Percentiles rank a stretch among this genome's conserved stretches.
Conservation (phyloP, 441 rosid species). For the Eutrema salsugineum region DNA sequence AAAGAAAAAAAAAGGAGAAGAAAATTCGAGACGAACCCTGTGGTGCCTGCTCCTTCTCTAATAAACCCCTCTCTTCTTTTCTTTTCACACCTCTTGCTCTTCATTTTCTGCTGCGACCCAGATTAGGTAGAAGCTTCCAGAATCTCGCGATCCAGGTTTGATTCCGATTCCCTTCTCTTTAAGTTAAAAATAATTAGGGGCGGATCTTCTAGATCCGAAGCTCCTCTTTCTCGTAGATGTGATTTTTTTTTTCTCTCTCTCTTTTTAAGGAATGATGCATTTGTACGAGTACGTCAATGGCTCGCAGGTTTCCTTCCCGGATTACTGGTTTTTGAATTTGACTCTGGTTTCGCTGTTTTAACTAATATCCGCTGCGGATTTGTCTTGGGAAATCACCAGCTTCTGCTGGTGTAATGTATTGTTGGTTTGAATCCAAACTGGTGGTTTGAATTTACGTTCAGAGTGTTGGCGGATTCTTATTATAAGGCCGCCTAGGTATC, state of each 20-base stretch:
- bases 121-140: constrained; percentile 9
- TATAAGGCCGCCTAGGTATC: background rate
- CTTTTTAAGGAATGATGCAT: background rate
- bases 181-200: background rate
- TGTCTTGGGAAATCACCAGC: too few species aligned
- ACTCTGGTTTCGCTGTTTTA: background rate
- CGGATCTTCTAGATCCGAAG: constrained; percentile 22
- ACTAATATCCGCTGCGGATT: background rate
- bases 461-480: background rate
- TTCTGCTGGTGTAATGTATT: background rate
- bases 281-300: background rate
- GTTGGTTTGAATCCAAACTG: background rate
- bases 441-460: background rate
- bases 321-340: background rate
- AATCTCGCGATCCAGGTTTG: constrained; percentile 21
- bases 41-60: background rate
- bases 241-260: background rate
- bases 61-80: background rate
- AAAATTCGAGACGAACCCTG: background rate
- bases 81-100: background rate
- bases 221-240: background rate
- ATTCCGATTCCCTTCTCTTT: background rate
- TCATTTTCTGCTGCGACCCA: background rate
- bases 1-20: too few species aligned
- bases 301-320: background rate